Conservation (phyloP, 345 rosid species). For the Hypericum androsaemum region DNA sequence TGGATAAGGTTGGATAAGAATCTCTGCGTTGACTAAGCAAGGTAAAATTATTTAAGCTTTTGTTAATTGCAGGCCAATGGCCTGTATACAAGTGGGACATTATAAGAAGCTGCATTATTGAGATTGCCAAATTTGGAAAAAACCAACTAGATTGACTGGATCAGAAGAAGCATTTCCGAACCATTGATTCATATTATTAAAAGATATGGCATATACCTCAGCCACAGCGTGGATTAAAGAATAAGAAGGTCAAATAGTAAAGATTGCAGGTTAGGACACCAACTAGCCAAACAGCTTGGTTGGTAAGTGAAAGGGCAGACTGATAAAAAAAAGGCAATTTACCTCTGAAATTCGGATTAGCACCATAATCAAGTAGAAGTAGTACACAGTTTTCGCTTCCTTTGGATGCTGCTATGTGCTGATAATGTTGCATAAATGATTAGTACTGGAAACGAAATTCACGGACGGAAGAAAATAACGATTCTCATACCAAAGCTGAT, state of each 20-base stretch:
- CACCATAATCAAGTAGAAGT: conserved; percentile 55
- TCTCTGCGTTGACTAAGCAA: background rate
- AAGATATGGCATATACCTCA: background rate
- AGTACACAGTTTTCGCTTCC: conserved; percentile 68
- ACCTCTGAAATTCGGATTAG: conserved; percentile 70
- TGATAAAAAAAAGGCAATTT: conserved; percentile 12
- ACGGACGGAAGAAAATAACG: background rate
- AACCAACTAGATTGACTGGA: background rate
- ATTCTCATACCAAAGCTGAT: conserved; percentile 17
- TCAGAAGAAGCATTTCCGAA: background rate
- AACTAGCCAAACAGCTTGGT: too few species aligned
- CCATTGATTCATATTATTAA: background rate
- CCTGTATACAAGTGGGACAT: conserved; percentile 6
- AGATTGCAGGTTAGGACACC: background rate
- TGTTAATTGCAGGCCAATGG: too few species aligned
- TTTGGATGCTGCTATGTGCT: conserved; percentile 84
- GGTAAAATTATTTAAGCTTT: background rate
- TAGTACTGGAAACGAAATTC: background rate
- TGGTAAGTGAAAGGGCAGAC: too few species aligned
- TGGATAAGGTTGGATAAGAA: conserved; percentile 2
- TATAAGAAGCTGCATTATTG: conserved; percentile 4
- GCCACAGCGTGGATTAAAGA: too few species aligned
- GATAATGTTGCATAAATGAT: conserved; percentile 5
- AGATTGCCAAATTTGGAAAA: conserved; percentile 4
- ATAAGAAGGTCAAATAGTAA: background rate